Evolutionary conservation across 306 rosid species (phyloP), one percentile per base, ranked within the genome.

Genomic region (Dalbergia oliveri): DNA sequence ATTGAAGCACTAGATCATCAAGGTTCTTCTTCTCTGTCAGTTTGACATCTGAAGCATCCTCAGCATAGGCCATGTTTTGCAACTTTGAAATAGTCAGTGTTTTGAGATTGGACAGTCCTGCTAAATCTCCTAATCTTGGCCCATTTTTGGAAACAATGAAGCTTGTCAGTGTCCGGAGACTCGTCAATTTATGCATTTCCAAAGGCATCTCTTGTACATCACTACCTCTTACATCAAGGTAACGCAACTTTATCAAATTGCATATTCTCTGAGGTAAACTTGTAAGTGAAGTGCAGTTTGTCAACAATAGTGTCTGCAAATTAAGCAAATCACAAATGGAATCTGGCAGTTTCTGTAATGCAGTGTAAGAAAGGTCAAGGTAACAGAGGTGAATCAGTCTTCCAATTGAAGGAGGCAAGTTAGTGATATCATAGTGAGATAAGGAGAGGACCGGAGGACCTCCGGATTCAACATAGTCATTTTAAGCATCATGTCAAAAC

Each of bases 271-370:
- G 34, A 0, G 82, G 86, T n/a, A 82, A 56, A 68, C 19, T 58
- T 13, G 34, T 45, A 26, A 76, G 59, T 11, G 47, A 23, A 44
- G 5, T 9, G 69, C 88, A 88, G 19, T 8, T 3, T 15, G 56
- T 62, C 59, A 88, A 63, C 18, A 45, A 0, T 19, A 86, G 54
- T 1, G 86, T 81, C 34, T 88, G 88, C 53, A 88, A 73, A 49
- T 76, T 86, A 34, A 13, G n/a, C n/a, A 86, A 75, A 5, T 43
- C 23, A 53, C 85, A 1, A 11, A 72, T 23, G 13, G 86, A 83
- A 37, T 72, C 50, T 11, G 87, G 85, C 19, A 86, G 35, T 4
- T 8, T 21, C 62, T 11, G 11, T 5, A 88, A 13, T 1, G 3
- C 4, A 11, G 77, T 84, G 5, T 37, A 0, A 26, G 81, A 84